Evolutionary conservation across 164 flowering plant genomes (phyloP).

Genomic region (Pachysandra terminalis): DNA sequence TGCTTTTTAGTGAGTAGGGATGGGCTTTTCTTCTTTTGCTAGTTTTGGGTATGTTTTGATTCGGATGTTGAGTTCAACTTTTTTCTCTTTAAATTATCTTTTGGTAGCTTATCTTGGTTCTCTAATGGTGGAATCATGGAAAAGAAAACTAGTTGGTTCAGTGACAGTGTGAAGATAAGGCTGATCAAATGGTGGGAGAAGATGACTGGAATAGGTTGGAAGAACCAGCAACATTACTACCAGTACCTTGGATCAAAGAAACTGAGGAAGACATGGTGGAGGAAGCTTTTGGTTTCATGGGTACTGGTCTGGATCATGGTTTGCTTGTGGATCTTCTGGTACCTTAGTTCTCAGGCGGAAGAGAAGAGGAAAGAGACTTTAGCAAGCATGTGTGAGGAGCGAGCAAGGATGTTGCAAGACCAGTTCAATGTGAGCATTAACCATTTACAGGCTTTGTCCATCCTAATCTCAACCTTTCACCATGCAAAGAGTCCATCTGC

Average conservation of each 20-base stretch:
- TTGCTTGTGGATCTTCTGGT: constrained; percentile 52
- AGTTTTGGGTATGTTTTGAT: constrained; percentile 10
- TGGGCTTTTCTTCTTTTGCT: constrained; percentile 3
- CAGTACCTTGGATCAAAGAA: constrained; percentile 49
- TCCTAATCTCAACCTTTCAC: constrained; percentile 80
- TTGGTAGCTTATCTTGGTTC: constrained; percentile 35
- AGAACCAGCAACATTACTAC: constrained; percentile 41
- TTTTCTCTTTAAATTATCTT: constrained; percentile 21
- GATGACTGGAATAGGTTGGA: constrained; percentile 35
- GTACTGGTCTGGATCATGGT: constrained; percentile 39
- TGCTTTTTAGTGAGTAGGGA: not conserved
- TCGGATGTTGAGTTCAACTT: constrained; percentile 19
- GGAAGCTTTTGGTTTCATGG: constrained; percentile 54
- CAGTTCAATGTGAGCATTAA: constrained; percentile 96
- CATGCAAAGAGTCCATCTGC: constrained; percentile 83
- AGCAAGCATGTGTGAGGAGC: no score
- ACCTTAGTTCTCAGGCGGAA: constrained; percentile 49
- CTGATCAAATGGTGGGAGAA: constrained; percentile 50
- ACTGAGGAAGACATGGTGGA: no score
- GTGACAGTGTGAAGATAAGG: constrained; percentile 44
- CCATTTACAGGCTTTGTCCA: constrained; percentile 87
- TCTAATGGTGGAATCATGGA: constrained; percentile 51
- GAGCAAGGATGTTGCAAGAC: no score
- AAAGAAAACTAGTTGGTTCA: constrained; percentile 34
- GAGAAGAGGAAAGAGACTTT: constrained; percentile 83